Conservation (phyloP, 108 stramenopile species). For the Epipyxis sp. region DNA sequence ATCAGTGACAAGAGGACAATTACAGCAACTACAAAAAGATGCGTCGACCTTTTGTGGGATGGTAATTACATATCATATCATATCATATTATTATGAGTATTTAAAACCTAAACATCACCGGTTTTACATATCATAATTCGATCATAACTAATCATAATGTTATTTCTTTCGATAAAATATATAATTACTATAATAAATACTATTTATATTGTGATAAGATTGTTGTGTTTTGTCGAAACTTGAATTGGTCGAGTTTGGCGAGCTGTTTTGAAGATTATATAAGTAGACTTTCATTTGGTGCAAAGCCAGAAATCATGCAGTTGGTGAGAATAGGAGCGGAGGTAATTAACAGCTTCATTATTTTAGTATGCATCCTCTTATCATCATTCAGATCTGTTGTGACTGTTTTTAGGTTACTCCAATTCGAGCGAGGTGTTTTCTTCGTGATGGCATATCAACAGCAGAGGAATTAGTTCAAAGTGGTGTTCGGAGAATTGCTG, state of each 20-base stretch:
- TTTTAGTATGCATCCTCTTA: too few species aligned
- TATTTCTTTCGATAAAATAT: too few species aligned
- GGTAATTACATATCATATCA: too few species aligned
- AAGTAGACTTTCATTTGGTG: not conserved
- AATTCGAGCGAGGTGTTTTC: not conserved
- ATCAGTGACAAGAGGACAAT: slow-evolving; percentile 12
- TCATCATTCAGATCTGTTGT: too few species aligned
- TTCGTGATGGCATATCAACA: not conserved
- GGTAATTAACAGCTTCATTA: too few species aligned
- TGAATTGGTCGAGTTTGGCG: slow-evolving; percentile 21
- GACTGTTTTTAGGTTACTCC: not conserved
- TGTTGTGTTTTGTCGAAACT: not conserved
- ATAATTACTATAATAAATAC: too few species aligned
- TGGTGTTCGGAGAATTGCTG: not conserved
- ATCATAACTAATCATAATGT: too few species aligned
- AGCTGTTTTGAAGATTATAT: not conserved
- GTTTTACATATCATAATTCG: too few species aligned
- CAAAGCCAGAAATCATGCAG: not conserved
- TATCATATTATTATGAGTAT: too few species aligned
- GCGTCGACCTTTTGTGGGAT: slow-evolving; percentile 8
- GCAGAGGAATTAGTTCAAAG: not conserved
- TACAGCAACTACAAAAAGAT: slow-evolving; percentile 29
- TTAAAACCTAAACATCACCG: too few species aligned
- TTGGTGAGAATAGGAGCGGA: slow-evolving; percentile 17
- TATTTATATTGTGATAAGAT: too few species aligned